Percentiles rank a stretch among this genome's conserved stretches.
Conservation (phyloP, 352 stramenopile genomes). For the Phytophthora capsici region DNA sequence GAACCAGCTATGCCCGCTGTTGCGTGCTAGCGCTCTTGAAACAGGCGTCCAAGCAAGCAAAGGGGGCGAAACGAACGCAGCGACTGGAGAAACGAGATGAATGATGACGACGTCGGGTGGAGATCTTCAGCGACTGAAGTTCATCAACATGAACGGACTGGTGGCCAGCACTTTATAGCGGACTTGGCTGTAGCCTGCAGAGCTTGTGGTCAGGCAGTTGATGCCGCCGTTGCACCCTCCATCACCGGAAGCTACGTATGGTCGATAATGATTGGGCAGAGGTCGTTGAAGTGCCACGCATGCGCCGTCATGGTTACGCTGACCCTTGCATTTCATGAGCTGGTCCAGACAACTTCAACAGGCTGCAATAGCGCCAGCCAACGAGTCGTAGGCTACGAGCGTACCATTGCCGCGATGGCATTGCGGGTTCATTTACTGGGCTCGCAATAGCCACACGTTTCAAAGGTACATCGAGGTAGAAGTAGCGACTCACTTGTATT, state of each 20-base stretch:
- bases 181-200: too few relatives aligned
- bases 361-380: background rate
- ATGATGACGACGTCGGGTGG: too few relatives aligned
- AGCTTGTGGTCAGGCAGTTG: background rate
- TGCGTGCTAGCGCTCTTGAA: constrained; percentile 7
- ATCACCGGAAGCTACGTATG: constrained; percentile 4
- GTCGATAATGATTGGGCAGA: constrained; percentile 8
- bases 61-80: background rate
- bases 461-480: too few relatives aligned
- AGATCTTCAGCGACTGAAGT: too few relatives aligned
- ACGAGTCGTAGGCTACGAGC: too few relatives aligned
- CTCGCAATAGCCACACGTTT: too few relatives aligned
- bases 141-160: too few relatives aligned
- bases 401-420: too few relatives aligned
- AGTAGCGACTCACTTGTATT: too few relatives aligned
- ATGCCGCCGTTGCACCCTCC: constrained; percentile 19
- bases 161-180: too few relatives aligned
- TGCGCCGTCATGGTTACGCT: constrained; percentile 1
- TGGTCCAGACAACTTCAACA: constrained; percentile 4
- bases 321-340: constrained; percentile 15
- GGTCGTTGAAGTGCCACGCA: constrained; percentile 14
- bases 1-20: background rate
- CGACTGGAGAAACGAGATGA: too few relatives aligned
- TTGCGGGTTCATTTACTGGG: too few relatives aligned
- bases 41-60: background rate